Percentiles rank a stretch among this genome's conserved stretches.
phyloP scores from a whole-genome alignment of 768 basidiomycete genomes.

The Melanogaster broomeanus region DNA sequence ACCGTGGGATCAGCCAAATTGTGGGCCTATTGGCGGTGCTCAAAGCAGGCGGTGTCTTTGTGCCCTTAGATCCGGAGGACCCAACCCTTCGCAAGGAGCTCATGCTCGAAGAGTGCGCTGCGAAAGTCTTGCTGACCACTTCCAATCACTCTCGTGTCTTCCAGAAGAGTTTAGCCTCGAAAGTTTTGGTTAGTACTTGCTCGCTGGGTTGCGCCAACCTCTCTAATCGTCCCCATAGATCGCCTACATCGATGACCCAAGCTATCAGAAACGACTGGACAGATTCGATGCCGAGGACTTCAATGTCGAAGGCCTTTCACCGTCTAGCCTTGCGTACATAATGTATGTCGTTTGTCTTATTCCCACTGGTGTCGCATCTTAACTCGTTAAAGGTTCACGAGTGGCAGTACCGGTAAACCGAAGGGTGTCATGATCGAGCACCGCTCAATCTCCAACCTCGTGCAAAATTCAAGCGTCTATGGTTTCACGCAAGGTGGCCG shows the following conservation, averaged over 20 bases:
- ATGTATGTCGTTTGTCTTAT: conserved; percentile 18
- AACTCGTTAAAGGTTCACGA: conserved; percentile 17
- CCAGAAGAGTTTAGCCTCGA: conserved; percentile 22
- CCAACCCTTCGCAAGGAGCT: conserved; percentile 31
- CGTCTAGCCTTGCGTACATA: conserved; percentile 26
- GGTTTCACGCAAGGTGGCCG: conserved; percentile 25
- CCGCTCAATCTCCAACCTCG: conserved; percentile 20
- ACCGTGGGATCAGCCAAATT: conserved; percentile 30
- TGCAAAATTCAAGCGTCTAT: conserved; percentile 20
- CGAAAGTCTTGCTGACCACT: conserved; percentile 28
- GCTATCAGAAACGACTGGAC: conserved; percentile 24
- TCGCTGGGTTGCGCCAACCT: not conserved
- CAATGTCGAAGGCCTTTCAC: conserved; percentile 16
- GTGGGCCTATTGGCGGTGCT: conserved; percentile 32
- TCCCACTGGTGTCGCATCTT: not conserved
- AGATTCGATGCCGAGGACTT: conserved; percentile 17
- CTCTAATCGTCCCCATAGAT: conserved; percentile 14
- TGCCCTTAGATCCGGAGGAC: conserved; percentile 30
- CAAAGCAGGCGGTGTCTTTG: conserved; percentile 30
- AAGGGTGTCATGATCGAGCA: conserved; percentile 26
- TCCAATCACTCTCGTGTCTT: conserved; percentile 24
- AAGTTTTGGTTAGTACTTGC: conserved; percentile 17
- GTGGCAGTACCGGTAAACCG: conserved; percentile 24
- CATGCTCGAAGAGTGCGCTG: conserved; percentile 26
- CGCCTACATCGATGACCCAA: conserved; percentile 30